Base-by-base conservation (phyloP, 2,329 filamentous ascomycete genomes). In the Geosmithia flava region DNA sequence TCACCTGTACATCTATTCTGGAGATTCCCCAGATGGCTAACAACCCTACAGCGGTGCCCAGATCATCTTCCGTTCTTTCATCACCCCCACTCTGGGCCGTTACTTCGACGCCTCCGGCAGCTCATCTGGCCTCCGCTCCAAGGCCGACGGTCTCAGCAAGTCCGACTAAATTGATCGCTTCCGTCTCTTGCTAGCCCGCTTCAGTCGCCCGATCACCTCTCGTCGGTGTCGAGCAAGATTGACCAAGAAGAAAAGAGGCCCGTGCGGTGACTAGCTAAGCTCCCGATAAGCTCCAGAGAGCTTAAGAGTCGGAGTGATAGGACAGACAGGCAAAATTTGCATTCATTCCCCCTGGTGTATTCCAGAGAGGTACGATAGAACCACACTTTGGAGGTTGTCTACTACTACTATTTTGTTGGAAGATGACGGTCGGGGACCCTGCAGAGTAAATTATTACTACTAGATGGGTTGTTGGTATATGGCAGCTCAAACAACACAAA, bases 61-160 rank as follows among this genome's bases (percentile, higher is more conserved):
- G 69, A 72, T 97, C 63, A 78, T 98, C 72, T 98, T 97, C 87
- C 85, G 87, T 69, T 95, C 90, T 54, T 87, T 97, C 80, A 71
- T 98, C 66, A 81, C 87, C 65, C 93, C 93, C 59, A 81, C 94
- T 60, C 85, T 97, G 65, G 80, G 87, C 66, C 88, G 89, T 69
- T 94, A 96, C 82, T 98, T 97, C 78, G 69, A 74, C 59, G 57
- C 66, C 57, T 62, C 68, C 58, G 78, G 78, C 61, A 87, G 89
- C 60, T 85, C 89, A 59, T 80, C 87, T 66, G 87, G 88, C 71
- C 85, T 96, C 62, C 87, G 88, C 58, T 84, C 87, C 60, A 88
- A 93, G 78, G 88, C 83, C 66, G 88, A 91, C 62, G 78, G 84
- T 62, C 76, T 76, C 56, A 78, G 84, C 71, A 87, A 83, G 70